Evolutionary conservation across 176 grass and related monocot species (phyloP).

Genomic region (Sorghum bicolor): DNA sequence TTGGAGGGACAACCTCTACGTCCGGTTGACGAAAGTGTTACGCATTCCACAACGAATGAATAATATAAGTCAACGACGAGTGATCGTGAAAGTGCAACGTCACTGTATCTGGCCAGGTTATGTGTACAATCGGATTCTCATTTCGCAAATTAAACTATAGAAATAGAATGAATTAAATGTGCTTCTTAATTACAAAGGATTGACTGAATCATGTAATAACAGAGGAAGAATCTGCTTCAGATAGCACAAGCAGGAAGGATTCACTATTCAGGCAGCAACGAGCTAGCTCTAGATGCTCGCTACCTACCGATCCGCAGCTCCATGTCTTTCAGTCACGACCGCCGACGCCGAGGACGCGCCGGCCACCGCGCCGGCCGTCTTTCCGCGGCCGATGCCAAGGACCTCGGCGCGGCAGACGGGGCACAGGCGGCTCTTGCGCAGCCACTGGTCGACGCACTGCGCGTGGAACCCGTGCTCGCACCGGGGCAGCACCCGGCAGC

Average conservation of each 20-base stretch:
- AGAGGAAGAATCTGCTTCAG: no score
- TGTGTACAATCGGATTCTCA: not conserved
- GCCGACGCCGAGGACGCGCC: not conserved
- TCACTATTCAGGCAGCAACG: not conserved
- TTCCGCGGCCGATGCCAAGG: not conserved
- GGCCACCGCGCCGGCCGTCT: not conserved
- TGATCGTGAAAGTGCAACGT: not conserved
- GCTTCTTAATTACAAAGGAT: not conserved
- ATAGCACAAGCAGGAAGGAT: not conserved
- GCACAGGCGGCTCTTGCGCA: slow-evolving; percentile 49
- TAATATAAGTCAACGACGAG: not conserved
- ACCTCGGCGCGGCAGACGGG: slow-evolving; percentile 57
- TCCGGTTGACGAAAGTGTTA: no score
- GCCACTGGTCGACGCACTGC: slow-evolving; percentile 60
- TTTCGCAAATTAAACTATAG: not conserved
- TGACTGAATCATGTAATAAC: not conserved
- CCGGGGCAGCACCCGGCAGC: slow-evolving; percentile 40
- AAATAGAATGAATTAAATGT: not conserved
- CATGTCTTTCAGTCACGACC: not conserved
- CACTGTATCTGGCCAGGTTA: not conserved
- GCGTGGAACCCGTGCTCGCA: slow-evolving; percentile 68
- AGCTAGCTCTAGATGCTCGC: not conserved
- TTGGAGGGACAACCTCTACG: no score
- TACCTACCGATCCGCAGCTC: not conserved
- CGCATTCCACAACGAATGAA: not conserved